These are phyloP conservation scores for Albophoma yamanashiensis DNA, from an alignment of 2,329 filamentous ascomycete genomes.

Conservation along the genomic window DNA sequence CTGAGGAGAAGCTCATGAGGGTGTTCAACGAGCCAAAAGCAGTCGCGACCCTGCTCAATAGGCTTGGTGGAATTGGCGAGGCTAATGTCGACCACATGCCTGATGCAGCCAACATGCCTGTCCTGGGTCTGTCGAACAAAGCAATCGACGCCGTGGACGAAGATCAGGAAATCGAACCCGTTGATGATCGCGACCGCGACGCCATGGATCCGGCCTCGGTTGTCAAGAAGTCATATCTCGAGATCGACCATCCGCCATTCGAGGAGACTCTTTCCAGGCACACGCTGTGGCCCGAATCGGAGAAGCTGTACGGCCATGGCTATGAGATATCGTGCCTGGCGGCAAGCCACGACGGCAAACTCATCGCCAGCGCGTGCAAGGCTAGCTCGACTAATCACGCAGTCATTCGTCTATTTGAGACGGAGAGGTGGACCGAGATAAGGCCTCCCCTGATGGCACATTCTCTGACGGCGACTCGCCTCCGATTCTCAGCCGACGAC, in stretches of 20 bases:
- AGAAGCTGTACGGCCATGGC: slow-evolving; percentile 96
- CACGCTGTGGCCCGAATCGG: slow-evolving; percentile 89
- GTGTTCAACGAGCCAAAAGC: slow-evolving; percentile 86
- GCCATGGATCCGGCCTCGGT: slow-evolving; percentile 44
- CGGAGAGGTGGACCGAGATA: slow-evolving; percentile 76
- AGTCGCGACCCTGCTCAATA: slow-evolving; percentile 63
- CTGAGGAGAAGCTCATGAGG: slow-evolving; percentile 94
- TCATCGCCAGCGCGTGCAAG: slow-evolving; percentile 87
- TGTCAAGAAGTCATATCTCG: slow-evolving; percentile 49
- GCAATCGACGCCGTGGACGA: slow-evolving; percentile 55
- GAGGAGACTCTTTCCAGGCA: slow-evolving; percentile 85
- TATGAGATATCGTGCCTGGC: slow-evolving; percentile 91
- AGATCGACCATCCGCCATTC: slow-evolving; percentile 64
- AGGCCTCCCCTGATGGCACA: slow-evolving; percentile 76
- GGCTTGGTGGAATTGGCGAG: slow-evolving; percentile 50
- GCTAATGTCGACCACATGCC: slow-evolving; percentile 44
- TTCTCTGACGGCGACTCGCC: slow-evolving; percentile 70
- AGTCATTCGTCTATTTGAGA: slow-evolving; percentile 86
- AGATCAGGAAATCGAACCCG: slow-evolving; percentile 31
- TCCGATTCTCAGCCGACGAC: slow-evolving; percentile 72
- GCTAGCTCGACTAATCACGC: slow-evolving; percentile 90
- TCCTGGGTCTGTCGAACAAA: slow-evolving; percentile 93
- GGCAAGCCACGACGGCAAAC: slow-evolving; percentile 57
- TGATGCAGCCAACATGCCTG: slow-evolving; percentile 88
- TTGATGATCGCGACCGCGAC: slow-evolving; percentile 39